Base-by-base conservation (phyloP, 352 stramenopile genomes). In the Phytophthora gonapodyides region DNA sequence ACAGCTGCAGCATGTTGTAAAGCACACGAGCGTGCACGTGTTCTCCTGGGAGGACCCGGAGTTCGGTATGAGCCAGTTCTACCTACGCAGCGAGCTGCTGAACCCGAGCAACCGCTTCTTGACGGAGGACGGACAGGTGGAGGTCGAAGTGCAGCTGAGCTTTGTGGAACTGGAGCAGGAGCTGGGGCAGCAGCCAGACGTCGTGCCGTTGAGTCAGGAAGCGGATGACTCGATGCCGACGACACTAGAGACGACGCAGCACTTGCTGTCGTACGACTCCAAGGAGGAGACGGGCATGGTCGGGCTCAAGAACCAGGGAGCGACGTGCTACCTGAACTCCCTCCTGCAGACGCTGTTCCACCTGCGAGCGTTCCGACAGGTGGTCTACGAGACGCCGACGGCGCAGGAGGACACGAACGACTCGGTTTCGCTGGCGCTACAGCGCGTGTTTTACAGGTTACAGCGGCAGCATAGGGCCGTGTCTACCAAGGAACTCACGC, bases 261-360 rank as follows among this genome's bases (percentile, higher is more conserved):
- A 82, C 4, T 41, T 88, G 17, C 13, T 80, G 15, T 51, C 68
- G 37, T 91, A 92, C 49, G 82, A 93, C 56, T 93, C 82, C 2
- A 93, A 93, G 55, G 54, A 78, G n/a, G 84, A 91, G 53, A 96
- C 85, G 0, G 84, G 84, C 7, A 94, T 96, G 85, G 86, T 96
- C 13, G 87, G 87, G 0, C 58, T 96, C 6, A 96, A 96, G 69
- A 96, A 96, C 50, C 87, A 96, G 61, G 92, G 89, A 12, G 91
- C 90, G 11, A 98, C 91, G 10, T 98, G 93, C 71, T 98, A 98
- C 69, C 80, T 98, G 76, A 98, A 98, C 67, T 97, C 90, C 24
- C 67, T 98, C 15, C 79, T 98, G 21, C 91, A 98, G 73, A 97
- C 88, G 47, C 72, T 98, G 16, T 98, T 94, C 63, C 87, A 97